phyloP scores from a whole-genome alignment of 768 basidiomycete species.

The Suillus decipiens region DNA sequence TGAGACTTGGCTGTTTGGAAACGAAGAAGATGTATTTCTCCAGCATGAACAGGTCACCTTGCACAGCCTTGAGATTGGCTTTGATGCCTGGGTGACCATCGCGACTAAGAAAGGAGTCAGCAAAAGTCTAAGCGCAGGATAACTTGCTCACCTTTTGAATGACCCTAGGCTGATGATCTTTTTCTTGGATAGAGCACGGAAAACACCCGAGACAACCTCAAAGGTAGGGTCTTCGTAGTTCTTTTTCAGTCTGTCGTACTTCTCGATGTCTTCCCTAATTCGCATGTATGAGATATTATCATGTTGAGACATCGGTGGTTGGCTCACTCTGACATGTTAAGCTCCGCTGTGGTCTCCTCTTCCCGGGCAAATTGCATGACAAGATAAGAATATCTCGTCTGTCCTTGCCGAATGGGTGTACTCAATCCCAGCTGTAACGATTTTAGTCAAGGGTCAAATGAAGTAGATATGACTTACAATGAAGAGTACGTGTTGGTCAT shows the following conservation, averaged over 20 bases:
- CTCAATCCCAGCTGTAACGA: conserved; percentile 78
- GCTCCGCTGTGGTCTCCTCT: conserved; percentile 93
- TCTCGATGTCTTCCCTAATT: conserved; percentile 69
- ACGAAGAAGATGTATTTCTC: conserved; percentile 99
- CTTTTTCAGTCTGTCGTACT: conserved; percentile 85
- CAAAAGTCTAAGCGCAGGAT: neutral
- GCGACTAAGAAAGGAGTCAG: conserved; percentile 49
- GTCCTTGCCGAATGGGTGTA: conserved; percentile 95
- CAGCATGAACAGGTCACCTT: conserved; percentile 96
- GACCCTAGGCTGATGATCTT: conserved; percentile 87
- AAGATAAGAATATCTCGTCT: conserved; percentile 95
- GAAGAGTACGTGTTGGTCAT: conserved; percentile 93
- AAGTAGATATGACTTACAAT: conserved; percentile 60
- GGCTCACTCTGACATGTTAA: conserved; percentile 89
- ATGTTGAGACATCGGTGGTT: neutral
- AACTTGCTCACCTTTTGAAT: conserved; percentile 70
- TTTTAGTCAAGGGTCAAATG: conserved; percentile 8
- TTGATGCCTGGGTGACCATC: conserved; percentile 95
- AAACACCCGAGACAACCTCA: conserved; percentile 91
- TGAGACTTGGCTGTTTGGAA: conserved; percentile 89
- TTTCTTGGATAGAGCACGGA: conserved; percentile 87
- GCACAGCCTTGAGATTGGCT: conserved; percentile 94
- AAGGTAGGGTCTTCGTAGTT: conserved; percentile 95
- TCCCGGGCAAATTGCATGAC: conserved; percentile 98
- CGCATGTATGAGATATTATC: neutral